These are phyloP conservation scores for Leucocoprinus leucothites DNA, from an alignment of 768 basidiomycete genomes.

Conservation along the genomic window DNA sequence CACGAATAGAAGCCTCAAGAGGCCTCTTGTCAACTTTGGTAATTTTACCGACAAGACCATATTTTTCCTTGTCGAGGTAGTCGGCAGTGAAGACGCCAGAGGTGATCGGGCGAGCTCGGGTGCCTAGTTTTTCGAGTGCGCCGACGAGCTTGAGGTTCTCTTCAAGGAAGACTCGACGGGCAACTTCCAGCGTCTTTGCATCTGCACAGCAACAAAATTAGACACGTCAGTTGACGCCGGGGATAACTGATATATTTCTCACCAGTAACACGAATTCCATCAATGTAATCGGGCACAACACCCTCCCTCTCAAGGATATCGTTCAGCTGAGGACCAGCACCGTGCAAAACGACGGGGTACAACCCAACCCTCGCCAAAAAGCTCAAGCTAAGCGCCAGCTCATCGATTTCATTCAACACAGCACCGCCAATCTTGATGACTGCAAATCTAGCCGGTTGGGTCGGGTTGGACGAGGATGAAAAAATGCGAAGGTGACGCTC, in stretches of 20 bases:
- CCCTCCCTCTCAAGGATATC: conserved; percentile 91
- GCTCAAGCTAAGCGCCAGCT: conserved; percentile 91
- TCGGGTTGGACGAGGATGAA: conserved; percentile 86
- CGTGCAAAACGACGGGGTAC: conserved; percentile 97
- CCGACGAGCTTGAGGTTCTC: conserved; percentile 95
- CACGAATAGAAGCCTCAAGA: conserved; percentile 93
- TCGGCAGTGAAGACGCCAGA: conserved; percentile 98
- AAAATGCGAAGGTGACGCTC: conserved; percentile 98
- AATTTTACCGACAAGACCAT: conserved; percentile 94
- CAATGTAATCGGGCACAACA: conserved; percentile 93
- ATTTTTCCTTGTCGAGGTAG: conserved; percentile 93
- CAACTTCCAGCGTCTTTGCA: conserved; percentile 90
- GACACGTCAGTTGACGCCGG: not conserved
- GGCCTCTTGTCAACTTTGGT: conserved; percentile 94
- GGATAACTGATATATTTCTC: no score
- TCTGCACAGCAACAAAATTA: conserved; percentile 41
- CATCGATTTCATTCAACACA: conserved; percentile 88
- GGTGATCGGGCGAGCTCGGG: conserved; percentile 95
- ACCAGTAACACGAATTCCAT: conserved; percentile 97
- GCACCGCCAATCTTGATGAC: conserved; percentile 99
- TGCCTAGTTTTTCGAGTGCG: conserved; percentile 91
- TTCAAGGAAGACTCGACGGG: conserved; percentile 94
- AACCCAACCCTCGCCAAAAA: conserved; percentile 96
- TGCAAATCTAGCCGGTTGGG: conserved; percentile 91
- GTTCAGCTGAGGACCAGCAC: conserved; percentile 94